A percentile compares a stretch with the other conserved stretches of the same genome.
phyloP scores from a whole-genome alignment of 106 monocot species.

The Ottelia alismoides region DNA sequence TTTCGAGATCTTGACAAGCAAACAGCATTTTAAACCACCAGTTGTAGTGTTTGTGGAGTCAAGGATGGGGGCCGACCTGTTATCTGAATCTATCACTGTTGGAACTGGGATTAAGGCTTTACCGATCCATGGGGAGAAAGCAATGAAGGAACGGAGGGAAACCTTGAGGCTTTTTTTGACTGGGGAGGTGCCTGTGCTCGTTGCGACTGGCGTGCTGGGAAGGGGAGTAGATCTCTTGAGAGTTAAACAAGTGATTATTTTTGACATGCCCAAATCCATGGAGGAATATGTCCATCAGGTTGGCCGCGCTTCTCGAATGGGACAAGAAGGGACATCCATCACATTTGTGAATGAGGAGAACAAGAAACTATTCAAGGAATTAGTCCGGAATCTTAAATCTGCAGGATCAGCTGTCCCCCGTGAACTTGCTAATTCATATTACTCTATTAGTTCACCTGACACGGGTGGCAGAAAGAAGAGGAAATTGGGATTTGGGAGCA shows the following conservation, averaged over 20 bases:
- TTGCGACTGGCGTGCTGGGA: slow-evolving; percentile 72
- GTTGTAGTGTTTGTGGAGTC: slow-evolving; percentile 72
- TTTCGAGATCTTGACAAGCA: slow-evolving; percentile 68
- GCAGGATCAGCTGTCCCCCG: slow-evolving; percentile 47
- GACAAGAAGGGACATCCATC: slow-evolving; percentile 56
- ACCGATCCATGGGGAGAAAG: slow-evolving; percentile 82
- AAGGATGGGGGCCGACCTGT: slow-evolving; percentile 71
- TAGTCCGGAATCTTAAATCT: slow-evolving; percentile 50
- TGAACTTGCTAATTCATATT: slow-evolving; percentile 51
- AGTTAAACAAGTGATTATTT: slow-evolving; percentile 66
- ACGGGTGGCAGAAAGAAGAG: slow-evolving; percentile 20
- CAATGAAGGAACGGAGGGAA: slow-evolving; percentile 86
- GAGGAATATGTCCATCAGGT: slow-evolving; percentile 80
- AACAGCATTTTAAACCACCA: slow-evolving; percentile 69
- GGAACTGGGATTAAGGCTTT: slow-evolving; percentile 54
- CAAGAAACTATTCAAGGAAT: slow-evolving; percentile 54
- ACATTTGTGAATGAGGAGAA: slow-evolving; percentile 75
- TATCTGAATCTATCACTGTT: slow-evolving; percentile 55
- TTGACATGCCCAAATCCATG: slow-evolving; percentile 83
- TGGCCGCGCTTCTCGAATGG: slow-evolving; percentile 84
- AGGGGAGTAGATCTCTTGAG: slow-evolving; percentile 66
- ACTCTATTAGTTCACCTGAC: slow-evolving; percentile 8
- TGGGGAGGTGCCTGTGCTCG: slow-evolving; percentile 65
- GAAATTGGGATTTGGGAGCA: no score
- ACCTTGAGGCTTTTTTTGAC: slow-evolving; percentile 51